Conservation (phyloP, 805 yeast species). For the Ogataea corticis region DNA sequence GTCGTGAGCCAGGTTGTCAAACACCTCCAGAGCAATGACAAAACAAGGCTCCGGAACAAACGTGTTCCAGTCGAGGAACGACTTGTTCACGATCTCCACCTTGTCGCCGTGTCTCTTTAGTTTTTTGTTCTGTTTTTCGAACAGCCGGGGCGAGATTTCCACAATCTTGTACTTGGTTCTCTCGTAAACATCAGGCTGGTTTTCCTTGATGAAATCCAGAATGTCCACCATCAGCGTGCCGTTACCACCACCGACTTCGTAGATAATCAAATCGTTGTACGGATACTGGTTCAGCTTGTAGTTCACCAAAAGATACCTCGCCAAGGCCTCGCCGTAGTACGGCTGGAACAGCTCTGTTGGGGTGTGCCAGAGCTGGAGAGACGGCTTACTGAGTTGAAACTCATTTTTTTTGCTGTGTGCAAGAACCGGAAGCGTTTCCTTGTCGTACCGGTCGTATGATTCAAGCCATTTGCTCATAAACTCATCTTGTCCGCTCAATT, state of each 20-base stretch:
- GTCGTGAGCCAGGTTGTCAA: conserved; percentile 85
- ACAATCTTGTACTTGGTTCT: conserved; percentile 69
- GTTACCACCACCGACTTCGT: conserved; percentile 90
- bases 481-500: conserved; percentile 62
- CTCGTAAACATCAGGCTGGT: conserved; percentile 72
- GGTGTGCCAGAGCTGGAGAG: conserved; percentile 82
- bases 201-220: conserved; percentile 57
- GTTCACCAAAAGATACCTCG: conserved; percentile 72
- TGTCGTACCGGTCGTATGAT: conserved; percentile 57
- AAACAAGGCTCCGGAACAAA: conserved; percentile 66
- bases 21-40: conserved; percentile 77
- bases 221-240: conserved; percentile 82
- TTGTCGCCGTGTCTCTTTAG: conserved; percentile 46
- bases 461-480: conserved; percentile 68
- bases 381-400: conserved; percentile 34
- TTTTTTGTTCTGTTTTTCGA: conserved; percentile 49
- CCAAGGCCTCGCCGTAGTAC: conserved; percentile 81
- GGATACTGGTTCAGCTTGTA: conserved; percentile 70
- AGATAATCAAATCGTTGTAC: conserved; percentile 68
- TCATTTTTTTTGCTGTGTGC: conserved; percentile 21
- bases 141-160: conserved; percentile 67
- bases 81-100: conserved; percentile 67
- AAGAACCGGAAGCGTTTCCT: conserved; percentile 24
- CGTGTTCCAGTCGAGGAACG: conserved; percentile 73
- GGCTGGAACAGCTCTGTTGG: conserved; percentile 88